Evolutionary conservation across 2,329 filamentous ascomycete genomes (phyloP).

Genomic region (Xylaria sp.): DNA sequence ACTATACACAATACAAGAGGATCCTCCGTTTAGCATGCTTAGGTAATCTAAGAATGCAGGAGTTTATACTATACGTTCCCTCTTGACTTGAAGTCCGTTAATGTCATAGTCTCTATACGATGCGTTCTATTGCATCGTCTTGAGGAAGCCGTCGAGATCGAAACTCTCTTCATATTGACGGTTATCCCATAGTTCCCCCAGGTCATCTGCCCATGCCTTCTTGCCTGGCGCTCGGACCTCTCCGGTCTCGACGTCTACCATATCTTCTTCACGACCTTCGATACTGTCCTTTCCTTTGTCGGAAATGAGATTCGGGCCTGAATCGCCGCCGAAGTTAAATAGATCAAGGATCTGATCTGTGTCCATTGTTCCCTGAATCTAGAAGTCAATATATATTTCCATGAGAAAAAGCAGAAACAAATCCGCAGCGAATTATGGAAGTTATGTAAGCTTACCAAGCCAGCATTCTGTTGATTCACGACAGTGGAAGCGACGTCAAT

Average conservation of each 20-base stretch:
- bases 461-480: constrained; percentile 98
- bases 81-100: constrained; percentile 4
- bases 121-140: constrained; percentile 72
- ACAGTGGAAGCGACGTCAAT: constrained; percentile 98
- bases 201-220: constrained; percentile 93
- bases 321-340: constrained; percentile 89
- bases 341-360: constrained; percentile 98
- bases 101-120: neutral
- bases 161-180: constrained; percentile 98
- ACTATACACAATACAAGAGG: constrained; percentile 27
- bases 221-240: constrained; percentile 95
- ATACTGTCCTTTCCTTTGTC: constrained; percentile 68
- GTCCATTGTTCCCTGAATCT: constrained; percentile 79
- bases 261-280: constrained; percentile 79
- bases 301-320: constrained; percentile 72
- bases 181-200: constrained; percentile 97
- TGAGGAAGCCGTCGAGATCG: constrained; percentile 93
- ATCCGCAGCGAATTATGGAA: constrained; percentile 5
- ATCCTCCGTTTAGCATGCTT: neutral
- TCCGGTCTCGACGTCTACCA: constrained; percentile 92
- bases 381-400: constrained; percentile 33
- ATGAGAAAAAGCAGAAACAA: too few species aligned
- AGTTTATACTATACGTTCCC: constrained; percentile 8
- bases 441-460: constrained; percentile 60
- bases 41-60: neutral